A percentile compares a stretch with the other conserved stretches of the same genome.
Evolutionary conservation across 768 basidiomycete species (phyloP).

Genomic region (Kockovaella imperatae): DNA sequence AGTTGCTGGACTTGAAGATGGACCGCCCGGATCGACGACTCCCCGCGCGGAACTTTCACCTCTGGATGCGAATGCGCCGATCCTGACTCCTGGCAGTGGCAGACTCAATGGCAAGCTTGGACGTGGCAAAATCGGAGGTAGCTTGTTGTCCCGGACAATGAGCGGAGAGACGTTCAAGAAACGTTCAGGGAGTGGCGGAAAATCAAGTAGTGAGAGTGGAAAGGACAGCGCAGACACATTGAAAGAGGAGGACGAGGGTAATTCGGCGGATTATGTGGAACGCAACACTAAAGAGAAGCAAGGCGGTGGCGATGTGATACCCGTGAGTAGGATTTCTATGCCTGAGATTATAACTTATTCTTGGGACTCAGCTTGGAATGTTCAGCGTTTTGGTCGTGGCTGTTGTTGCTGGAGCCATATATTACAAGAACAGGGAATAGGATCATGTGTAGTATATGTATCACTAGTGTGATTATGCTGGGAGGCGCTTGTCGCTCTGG

Average conservation of each 20-base stretch:
- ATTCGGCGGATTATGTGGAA: too few species aligned
- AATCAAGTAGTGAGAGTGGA: constrained; percentile 18
- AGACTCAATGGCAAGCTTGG: background rate
- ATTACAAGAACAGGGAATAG: constrained; percentile 27
- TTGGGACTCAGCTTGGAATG: too few species aligned
- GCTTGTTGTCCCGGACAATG: background rate
- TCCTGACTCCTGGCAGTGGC: background rate
- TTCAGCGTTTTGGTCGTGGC: constrained; percentile 31
- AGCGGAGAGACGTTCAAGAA: constrained; percentile 3
- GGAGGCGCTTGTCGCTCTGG: too few species aligned
- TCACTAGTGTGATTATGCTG: background rate
- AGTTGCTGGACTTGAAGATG: constrained; percentile 12
- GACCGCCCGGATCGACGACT: constrained; percentile 13
- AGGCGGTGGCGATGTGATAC: too few species aligned
- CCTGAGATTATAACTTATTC: too few species aligned
- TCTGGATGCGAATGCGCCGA: background rate
- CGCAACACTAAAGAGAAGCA: too few species aligned
- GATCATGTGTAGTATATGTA: background rate
- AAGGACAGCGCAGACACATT: constrained; percentile 27
- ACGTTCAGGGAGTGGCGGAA: constrained; percentile 2
- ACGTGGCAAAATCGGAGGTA: background rate
- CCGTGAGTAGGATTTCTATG: too few species aligned
- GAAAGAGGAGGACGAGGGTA: constrained; percentile 16
- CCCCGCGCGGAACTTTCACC: constrained; percentile 10
- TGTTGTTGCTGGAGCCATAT: constrained; percentile 29